Evolutionary conservation across 371 early-diverging fungal species (phyloP), one percentile per base, ranked within the genome.

Genomic region (Syncephalis fuscata): DNA sequence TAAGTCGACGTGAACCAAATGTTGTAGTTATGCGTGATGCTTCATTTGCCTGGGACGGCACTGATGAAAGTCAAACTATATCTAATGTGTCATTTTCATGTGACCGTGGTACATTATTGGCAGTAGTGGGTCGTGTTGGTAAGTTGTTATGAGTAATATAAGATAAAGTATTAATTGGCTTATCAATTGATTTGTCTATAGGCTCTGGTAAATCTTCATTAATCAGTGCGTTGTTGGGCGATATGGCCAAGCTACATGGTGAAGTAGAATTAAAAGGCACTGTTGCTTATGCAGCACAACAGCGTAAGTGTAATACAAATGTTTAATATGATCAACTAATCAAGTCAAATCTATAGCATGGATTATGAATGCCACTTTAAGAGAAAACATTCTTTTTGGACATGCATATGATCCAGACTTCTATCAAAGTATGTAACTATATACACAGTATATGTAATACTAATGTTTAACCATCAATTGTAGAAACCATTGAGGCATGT

Each of bases 361-460:
- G 93, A 84, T 98, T 32, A 82, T 87, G 82, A 92, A 91, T 56
- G 81, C 81, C 25, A 82, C 91, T 0, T 49, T 98, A 10, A 73
- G 86, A 17, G 88, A 88, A 41, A 96, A 96, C 58, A 85, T 97
- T 57, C 55, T 86, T 15, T 95, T 98, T 75, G 95, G 95, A 14
- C 68, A 70, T 56, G 64, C 70, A 1, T 87, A 67, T 56, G 86
- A 93, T 47, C 69, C 68, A 21, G 65, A 60, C 7, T 86, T 77
- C 39, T 98, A 95, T 54, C 69, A 85, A n/a, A 4, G 32, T 32
- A 32, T 7, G 32, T 32, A 7, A 32, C 32, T 11, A 7, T 32
- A 32, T 32, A 4, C 11, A 7, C 11, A 32, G 4, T 32, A 4
- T 32, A 32, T 32, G 11, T 32, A 32, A 7, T 32, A 4, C 32